These are phyloP conservation scores for Echria macrotheca DNA, from an alignment of 495 filamentous ascomycete species.

Conservation along the genomic window DNA sequence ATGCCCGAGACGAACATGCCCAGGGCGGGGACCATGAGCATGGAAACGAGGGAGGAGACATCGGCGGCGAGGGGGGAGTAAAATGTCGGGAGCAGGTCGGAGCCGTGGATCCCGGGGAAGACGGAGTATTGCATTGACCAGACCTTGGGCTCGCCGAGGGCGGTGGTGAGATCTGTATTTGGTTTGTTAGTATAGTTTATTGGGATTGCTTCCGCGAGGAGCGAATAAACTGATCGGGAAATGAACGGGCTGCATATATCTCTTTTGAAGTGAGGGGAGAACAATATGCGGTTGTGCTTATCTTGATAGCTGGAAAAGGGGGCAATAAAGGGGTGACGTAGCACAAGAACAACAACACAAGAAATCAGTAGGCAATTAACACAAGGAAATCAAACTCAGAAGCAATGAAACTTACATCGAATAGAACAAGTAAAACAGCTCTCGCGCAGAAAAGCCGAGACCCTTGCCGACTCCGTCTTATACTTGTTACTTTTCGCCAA, in stretches of 20 bases:
- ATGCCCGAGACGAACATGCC: slow-evolving; percentile 29
- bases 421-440: slow-evolving; percentile 37
- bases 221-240: too few species aligned
- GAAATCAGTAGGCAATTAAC: too few species aligned
- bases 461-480: slow-evolving; percentile 26
- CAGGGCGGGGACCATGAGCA: slow-evolving; percentile 28
- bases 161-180: slow-evolving; percentile 31
- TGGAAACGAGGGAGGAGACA: slow-evolving; percentile 19
- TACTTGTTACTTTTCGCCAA: slow-evolving; percentile 20
- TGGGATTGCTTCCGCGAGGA: too few species aligned
- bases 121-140: slow-evolving; percentile 37
- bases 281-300: too few species aligned
- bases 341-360: too few species aligned
- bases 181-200: too few species aligned
- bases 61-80: slow-evolving; percentile 28
- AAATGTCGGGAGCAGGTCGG: slow-evolving; percentile 33
- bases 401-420: slow-evolving; percentile 20
- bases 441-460: slow-evolving; percentile 30
- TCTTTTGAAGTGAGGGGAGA: too few species aligned
- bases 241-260: too few species aligned
- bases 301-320: too few species aligned
- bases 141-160: slow-evolving; percentile 20
- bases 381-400: neutral
- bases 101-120: slow-evolving; percentile 29
- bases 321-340: too few species aligned